Evolutionary conservation across 2,329 filamentous ascomycete species (phyloP), one percentile per base, ranked within the genome.

Genomic region (Colletotrichum australisinense): DNA sequence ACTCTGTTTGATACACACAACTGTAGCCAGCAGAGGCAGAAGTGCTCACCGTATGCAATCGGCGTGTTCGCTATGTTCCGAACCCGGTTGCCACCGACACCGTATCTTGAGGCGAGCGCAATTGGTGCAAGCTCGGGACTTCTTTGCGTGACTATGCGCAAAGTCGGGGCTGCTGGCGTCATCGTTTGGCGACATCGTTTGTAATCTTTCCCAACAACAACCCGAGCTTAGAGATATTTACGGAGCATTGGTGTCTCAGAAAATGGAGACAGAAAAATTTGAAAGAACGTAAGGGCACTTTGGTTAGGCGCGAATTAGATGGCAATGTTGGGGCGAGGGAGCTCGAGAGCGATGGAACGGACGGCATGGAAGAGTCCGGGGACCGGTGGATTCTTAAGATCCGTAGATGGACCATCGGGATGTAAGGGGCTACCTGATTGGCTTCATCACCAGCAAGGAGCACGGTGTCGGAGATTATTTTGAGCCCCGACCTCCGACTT

Each of bases 31-130:
- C 14, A 9, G 3, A 9, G 2, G 16, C 1, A 32, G 5, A 12
- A 6, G 14, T 16, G 63, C 65, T 30, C 72, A 82, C 81, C 80
- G 79, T 35, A 79, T 76, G 59, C 80, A 82, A 11, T 72, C 63
- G 2, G 60, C 67, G 38, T 71, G 73, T 52, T 78, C 76, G 24
- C 67, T 28, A 22, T 75, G 67, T 1, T 67, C 76, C 16, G 77
- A 70, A 0, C 76, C 80, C 46, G 76, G 67, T 38, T 77, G 78
- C 81, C 81, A 83, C 26, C 78, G 78, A 60, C 82, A 83, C 59
- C 80, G 83, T 75, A 82, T 83, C 76, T 83, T 83, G 12, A 83
- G 75, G 26, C 78, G 77, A 32, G 80, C 82, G 72, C 82, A 83
- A 42, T 77, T 81, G 14, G 69, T 75, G 67, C 81, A 83, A 6